These are phyloP conservation scores for Neofusicoccum sp. DNA, from an alignment of 2,329 filamentous ascomycete species.

Conservation along the genomic window DNA sequence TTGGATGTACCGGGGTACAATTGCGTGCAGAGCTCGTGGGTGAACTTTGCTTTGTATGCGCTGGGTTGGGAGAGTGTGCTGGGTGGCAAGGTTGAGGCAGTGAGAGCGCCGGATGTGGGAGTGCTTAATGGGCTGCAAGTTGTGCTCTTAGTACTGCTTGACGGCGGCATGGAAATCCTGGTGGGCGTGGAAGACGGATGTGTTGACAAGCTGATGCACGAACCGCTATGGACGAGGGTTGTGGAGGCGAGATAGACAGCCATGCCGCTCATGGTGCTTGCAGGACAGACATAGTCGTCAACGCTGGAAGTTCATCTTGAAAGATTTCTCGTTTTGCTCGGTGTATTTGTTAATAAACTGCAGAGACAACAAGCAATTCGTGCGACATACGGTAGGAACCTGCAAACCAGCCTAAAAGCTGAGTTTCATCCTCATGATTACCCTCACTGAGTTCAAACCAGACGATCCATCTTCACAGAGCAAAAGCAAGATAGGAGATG, in stretches of 20 bases:
- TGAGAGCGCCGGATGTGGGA: background rate
- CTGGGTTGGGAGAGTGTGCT: background rate
- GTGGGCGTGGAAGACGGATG: background rate
- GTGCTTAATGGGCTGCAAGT: background rate
- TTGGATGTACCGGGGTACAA: background rate
- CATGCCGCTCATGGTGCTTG: too few relatives aligned
- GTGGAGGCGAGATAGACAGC: background rate
- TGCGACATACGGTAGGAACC: too few relatives aligned
- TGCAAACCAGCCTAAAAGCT: too few relatives aligned
- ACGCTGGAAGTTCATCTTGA: too few relatives aligned
- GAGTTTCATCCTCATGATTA: too few relatives aligned
- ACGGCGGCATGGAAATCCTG: conserved; percentile 6
- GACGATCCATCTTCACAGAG: too few relatives aligned
- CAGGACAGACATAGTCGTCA: too few relatives aligned
- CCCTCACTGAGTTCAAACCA: too few relatives aligned
- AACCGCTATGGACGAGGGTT: background rate
- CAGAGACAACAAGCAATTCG: too few relatives aligned
- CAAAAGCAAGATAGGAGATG: too few relatives aligned
- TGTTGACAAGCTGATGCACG: background rate
- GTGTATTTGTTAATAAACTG: too few relatives aligned
- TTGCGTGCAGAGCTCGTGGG: background rate
- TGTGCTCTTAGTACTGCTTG: background rate
- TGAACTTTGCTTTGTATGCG: background rate
- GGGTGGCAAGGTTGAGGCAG: background rate
- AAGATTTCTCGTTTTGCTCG: too few relatives aligned